Base-by-base conservation (phyloP, 805 yeast genomes). In the Tetrapisispora pingtungensis region DNA sequence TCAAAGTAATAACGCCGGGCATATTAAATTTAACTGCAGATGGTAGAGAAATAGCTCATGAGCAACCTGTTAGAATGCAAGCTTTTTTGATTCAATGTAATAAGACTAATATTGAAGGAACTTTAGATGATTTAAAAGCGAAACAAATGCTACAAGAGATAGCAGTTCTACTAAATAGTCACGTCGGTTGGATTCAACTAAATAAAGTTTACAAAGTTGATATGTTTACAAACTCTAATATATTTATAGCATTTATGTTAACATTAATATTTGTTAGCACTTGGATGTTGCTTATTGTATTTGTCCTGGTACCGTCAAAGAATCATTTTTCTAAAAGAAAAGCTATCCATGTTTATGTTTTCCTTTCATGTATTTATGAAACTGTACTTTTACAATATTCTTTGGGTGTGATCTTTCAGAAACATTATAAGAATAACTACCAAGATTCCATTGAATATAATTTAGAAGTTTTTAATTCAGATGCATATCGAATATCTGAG, bases 251-350 rank as follows among this genome's bases (percentile, higher is more conserved):
- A 36, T 79, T 76, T 60, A 72, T 73, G n/a, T 56, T 73, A 4
- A 69, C 77, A 44, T 76, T 80, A 0, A 67, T 75, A 17, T 76
- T 78, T 47, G 75, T 77, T 6, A 72, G 81, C 14, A 68, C 80
- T 24, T 85, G 94, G 94, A 77, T 84, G 77, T 66, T 85, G 22
- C 63, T 81, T 41, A 48, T 82, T 15, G 61, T 83, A 30, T 66
- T 82, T 36, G 55, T 74, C 18, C 57, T 84, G 28, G 72, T 61
- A 36, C 60, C 62, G 77, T 18, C 75, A 73, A 54, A 51, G 17
- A 55, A 53, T 37, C 58, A 50, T 33, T 75, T 75, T 50, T 65
- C 74, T 22, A 74, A 81, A 44, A 87, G 89, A 4, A 57, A 40
- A 31, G 59, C 78, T 36, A 72, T 84, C 32, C 74, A 74, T 33